A percentile compares a stretch with the other conserved stretches of the same genome.
Conservation (phyloP, 2,329 filamentous ascomycete species). For the Aspergillus fructus region DNA sequence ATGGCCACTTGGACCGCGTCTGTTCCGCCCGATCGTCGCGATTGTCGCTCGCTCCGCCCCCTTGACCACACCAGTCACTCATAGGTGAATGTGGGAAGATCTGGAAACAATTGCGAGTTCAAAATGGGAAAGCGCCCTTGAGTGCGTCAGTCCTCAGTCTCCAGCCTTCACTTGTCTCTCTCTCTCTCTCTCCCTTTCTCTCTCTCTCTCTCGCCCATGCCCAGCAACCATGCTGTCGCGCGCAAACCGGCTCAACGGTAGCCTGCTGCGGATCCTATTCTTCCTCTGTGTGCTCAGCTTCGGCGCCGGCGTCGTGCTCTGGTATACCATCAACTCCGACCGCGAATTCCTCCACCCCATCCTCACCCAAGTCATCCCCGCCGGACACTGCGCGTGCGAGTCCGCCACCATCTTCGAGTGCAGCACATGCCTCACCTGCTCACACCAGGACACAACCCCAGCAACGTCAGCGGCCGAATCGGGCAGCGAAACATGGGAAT, state of each 20-base stretch:
- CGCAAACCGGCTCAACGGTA: conserved; percentile 22
- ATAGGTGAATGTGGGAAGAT: too few relatives aligned
- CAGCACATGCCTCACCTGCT: conserved; percentile 33
- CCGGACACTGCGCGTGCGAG: conserved; percentile 39
- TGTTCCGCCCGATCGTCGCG: too few relatives aligned
- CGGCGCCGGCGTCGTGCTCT: conserved; percentile 24
- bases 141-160: background rate
- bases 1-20: too few relatives aligned
- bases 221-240: conserved; percentile 11
- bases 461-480: too few relatives aligned
- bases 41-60: too few relatives aligned
- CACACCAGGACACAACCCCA: conserved; percentile 12
- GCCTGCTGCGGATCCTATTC: conserved; percentile 22
- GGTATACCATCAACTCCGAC: conserved; percentile 40
- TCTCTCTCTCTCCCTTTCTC: too few relatives aligned
- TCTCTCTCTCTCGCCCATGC: too few relatives aligned
- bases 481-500: conserved; percentile 25
- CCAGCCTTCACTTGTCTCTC: too few relatives aligned
- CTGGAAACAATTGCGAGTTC: too few relatives aligned
- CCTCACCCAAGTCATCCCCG: conserved; percentile 40
- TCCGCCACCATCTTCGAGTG: conserved; percentile 41
- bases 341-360: conserved; percentile 36
- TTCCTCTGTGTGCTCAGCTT: conserved; percentile 21
- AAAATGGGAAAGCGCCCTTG: background rate
- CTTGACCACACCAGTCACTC: too few relatives aligned